Evolutionary conservation across 2,329 filamentous ascomycete genomes (phyloP).

Genomic region (Sclerotinia trifoliorum): DNA sequence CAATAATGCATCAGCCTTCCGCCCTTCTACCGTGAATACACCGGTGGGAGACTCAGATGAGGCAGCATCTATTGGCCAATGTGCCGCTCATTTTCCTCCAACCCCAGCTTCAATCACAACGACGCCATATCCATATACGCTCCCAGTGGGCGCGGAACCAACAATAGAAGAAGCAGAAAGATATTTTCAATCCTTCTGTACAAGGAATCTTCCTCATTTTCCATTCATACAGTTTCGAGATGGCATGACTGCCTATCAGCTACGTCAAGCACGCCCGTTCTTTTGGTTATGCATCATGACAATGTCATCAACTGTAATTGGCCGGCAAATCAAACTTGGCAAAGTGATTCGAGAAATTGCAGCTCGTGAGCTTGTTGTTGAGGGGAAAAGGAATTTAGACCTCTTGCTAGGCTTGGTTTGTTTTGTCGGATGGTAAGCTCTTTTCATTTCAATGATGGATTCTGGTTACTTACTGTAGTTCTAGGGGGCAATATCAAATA

Average conservation of each 20-base stretch:
- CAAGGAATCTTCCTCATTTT: conserved; percentile 46
- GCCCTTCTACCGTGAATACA: neutral
- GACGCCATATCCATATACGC: neutral
- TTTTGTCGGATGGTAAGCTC: conserved; percentile 14
- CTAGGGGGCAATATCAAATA: conserved; percentile 13
- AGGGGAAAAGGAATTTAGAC: conserved; percentile 47
- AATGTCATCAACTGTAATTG: conserved; percentile 45
- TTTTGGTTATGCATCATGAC: conserved; percentile 52
- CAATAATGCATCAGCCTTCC: neutral
- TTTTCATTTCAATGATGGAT: neutral
- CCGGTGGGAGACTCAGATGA: neutral
- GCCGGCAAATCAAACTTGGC: conserved; percentile 44
- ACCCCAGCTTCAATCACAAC: conserved; percentile 3
- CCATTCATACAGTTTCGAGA: conserved; percentile 47
- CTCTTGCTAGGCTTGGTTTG: conserved; percentile 5
- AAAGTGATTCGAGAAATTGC: conserved; percentile 47
- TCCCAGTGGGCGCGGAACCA: conserved; percentile 11
- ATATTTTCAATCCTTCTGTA: conserved; percentile 45
- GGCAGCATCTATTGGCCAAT: neutral
- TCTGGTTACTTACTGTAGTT: neutral
- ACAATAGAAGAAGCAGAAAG: conserved; percentile 43
- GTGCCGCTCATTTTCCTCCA: neutral
- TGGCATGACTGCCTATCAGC: conserved; percentile 41
- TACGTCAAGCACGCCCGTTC: conserved; percentile 48
- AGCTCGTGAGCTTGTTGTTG: conserved; percentile 47